Base-by-base conservation (phyloP, 164 flowering plant species). In the Tinospora cordifolia region DNA sequence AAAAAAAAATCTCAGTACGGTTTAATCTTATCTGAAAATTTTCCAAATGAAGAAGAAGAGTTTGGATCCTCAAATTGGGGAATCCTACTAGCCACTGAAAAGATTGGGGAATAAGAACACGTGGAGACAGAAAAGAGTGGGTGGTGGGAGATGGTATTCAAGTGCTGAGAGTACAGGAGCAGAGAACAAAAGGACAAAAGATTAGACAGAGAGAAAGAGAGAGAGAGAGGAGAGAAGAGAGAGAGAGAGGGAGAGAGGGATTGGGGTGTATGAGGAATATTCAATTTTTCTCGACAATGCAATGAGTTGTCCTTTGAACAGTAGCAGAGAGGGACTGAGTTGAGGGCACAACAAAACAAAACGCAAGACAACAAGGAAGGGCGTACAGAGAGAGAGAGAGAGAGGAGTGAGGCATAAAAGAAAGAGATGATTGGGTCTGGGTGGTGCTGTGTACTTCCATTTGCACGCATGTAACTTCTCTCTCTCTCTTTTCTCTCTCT, bases 331-430 rank as follows among this genome's bases (percentile, higher is more conserved):
- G 22, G 17, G 19, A 47, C n/a, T n/a, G n/a, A n/a, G 19, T 12
- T 12, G 17, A 47, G 54, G n/a, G 5, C 60, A 54, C n/a, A 54
- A 54, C 60, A 54, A 19, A 8, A 19, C 14, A 47, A 30, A 47
- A 14, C 54, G 14, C 3, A 40, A 66, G 54, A 14, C 26, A 19
- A 62, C 34, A 69, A 51, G 64, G n/a, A n/a, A n/a, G n/a, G n/a
- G n/a, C n/a, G n/a, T n/a, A n/a, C n/a, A n/a, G n/a, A n/a, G 25
- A 69, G 73, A 80, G 65, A 71, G 74, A 39, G 44, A 14, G 71
- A 80, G 84, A 81, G 79, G 79, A 73, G 78, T 30, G 41, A 13
- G 69, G 82, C 86, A 83, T 80, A 80, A 73, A 82, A 78, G 70
- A 70, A 49, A 27, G 26, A 62, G 68, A 59, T 66, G 40, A 84